Evolutionary conservation across 768 basidiomycete genomes (phyloP).

Genomic region (Boletus tomentosulus): DNA sequence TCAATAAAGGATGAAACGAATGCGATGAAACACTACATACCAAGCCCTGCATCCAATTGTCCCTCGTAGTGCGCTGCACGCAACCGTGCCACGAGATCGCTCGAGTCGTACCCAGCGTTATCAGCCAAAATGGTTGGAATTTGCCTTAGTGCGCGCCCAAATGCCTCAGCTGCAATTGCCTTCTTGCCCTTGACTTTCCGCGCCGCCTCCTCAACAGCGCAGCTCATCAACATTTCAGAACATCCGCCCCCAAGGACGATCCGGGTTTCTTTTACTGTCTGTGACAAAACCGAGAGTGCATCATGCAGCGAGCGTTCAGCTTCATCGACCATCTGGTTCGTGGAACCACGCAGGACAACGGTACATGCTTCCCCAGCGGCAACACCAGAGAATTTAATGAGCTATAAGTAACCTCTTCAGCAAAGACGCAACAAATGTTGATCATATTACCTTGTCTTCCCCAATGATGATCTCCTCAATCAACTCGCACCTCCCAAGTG

Average conservation of each 20-base stretch:
- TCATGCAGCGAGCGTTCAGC: constrained; percentile 97
- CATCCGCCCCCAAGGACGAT: constrained; percentile 95
- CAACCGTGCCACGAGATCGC: constrained; percentile 85
- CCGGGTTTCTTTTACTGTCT: constrained; percentile 96
- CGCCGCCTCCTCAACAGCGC: constrained; percentile 86
- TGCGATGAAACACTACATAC: constrained; percentile 41
- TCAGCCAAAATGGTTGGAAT: constrained; percentile 97
- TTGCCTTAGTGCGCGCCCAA: constrained; percentile 82
- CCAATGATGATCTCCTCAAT: constrained; percentile 99
- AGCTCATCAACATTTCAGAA: constrained; percentile 97
- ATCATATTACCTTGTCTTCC: constrained; percentile 81
- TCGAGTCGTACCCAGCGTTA: constrained; percentile 97
- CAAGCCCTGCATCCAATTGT: constrained; percentile 77
- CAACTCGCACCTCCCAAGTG: constrained; percentile 87
- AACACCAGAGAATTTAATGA: constrained; percentile 99
- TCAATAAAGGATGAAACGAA: not conserved
- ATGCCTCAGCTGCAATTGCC: constrained; percentile 92
- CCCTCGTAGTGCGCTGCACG: constrained; percentile 95
- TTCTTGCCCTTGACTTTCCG: constrained; percentile 88
- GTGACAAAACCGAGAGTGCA: constrained; percentile 93
- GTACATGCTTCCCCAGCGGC: constrained; percentile 98
- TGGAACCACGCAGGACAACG: constrained; percentile 94
- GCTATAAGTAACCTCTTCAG: constrained; percentile 40
- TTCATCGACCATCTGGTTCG: constrained; percentile 98
- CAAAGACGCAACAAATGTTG: not conserved